Evolutionary conservation across 2,329 filamentous ascomycete species (phyloP).

Genomic region (Talaromyces sp.): DNA sequence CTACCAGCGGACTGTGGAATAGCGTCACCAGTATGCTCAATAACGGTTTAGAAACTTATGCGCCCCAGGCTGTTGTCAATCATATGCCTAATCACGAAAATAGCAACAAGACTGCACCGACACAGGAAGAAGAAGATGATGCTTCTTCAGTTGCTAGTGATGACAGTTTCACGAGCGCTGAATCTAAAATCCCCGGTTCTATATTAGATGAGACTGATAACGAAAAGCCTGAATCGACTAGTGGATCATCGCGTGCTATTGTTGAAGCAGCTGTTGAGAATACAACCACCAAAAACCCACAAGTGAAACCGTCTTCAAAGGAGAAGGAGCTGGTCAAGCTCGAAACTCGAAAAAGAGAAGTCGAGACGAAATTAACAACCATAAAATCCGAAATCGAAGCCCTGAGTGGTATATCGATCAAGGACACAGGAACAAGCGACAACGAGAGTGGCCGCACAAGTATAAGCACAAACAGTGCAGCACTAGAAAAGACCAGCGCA

Average conservation of each 20-base stretch:
- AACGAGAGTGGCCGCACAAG: slow-evolving; percentile 8
- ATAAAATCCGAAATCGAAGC: slow-evolving; percentile 29
- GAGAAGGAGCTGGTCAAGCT: slow-evolving; percentile 41
- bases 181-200: slow-evolving; percentile 15
- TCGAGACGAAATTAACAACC: slow-evolving; percentile 32
- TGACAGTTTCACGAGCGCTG: slow-evolving; percentile 24
- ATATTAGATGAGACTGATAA: not conserved
- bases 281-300: slow-evolving; percentile 12
- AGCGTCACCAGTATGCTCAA: slow-evolving; percentile 31
- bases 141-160: slow-evolving; percentile 17
- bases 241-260: not conserved
- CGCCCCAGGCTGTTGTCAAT: slow-evolving; percentile 46
- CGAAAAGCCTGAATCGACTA: not conserved
- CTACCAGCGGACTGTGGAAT: slow-evolving; percentile 24
- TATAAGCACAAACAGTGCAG: slow-evolving; percentile 2
- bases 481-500: not conserved
- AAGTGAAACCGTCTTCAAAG: slow-evolving; percentile 28
- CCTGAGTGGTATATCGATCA: slow-evolving; percentile 14
- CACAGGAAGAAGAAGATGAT: slow-evolving; percentile 12
- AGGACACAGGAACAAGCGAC: slow-evolving; percentile 5
- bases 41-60: slow-evolving; percentile 41
- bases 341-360: slow-evolving; percentile 32
- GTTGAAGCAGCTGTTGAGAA: not conserved
- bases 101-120: not conserved
- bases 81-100: slow-evolving; percentile 35